A percentile compares a stretch with the other conserved stretches of the same genome.
Evolutionary conservation across 2,329 filamentous ascomycete genomes (phyloP).

Genomic region (Tolypocladium tropicale): DNA sequence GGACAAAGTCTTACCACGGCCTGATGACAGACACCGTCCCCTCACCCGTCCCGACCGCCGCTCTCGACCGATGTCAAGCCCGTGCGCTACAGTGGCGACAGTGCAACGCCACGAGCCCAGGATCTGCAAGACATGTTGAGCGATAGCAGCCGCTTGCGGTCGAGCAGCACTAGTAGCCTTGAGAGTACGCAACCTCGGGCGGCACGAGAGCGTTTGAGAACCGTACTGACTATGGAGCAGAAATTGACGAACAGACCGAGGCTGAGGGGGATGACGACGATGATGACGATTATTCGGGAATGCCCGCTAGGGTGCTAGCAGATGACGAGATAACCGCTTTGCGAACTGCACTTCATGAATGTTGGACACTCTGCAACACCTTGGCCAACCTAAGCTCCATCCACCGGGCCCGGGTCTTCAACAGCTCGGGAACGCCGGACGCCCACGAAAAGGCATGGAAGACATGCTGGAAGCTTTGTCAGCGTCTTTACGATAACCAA

Average conservation of each 20-base stretch:
- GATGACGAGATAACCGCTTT: conserved; percentile 56
- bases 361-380: conserved; percentile 91
- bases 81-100: conserved; percentile 54
- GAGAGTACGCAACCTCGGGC: conserved; percentile 47
- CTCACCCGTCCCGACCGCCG: conserved; percentile 50
- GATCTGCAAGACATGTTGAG: conserved; percentile 63
- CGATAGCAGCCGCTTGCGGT: conserved; percentile 45
- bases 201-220: neutral
- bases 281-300: conserved; percentile 32
- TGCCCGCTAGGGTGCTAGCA: conserved; percentile 30
- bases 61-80: conserved; percentile 67
- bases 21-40: conserved; percentile 3
- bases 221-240: conserved; percentile 19
- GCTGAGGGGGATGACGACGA: conserved; percentile 45
- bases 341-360: conserved; percentile 71
- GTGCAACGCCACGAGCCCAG: conserved; percentile 72
- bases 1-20: conserved; percentile 2
- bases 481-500: conserved; percentile 74
- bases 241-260: conserved; percentile 46
- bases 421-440: conserved; percentile 61
- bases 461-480: conserved; percentile 87
- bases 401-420: conserved; percentile 71
- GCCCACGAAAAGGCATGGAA: conserved; percentile 86
- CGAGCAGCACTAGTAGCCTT: conserved; percentile 63
- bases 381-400: conserved; percentile 75